A percentile compares a stretch with the other conserved stretches of the same genome.
Conservation (phyloP, 2,329 filamentous ascomycete genomes). For the Cercospora sp. region DNA sequence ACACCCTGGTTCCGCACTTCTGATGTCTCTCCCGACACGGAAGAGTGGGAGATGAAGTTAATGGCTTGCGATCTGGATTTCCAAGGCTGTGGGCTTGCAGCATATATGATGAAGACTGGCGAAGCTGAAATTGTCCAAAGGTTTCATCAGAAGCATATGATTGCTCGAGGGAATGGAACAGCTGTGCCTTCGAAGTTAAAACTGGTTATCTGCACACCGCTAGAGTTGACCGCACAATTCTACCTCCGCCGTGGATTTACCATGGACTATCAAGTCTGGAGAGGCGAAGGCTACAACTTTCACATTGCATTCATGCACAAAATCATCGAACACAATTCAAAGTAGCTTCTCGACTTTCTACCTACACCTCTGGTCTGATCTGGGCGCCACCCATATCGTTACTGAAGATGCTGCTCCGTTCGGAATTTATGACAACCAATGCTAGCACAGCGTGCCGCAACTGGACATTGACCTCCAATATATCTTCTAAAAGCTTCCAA, state of each 20-base stretch:
- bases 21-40: constrained; percentile 11
- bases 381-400: neutral
- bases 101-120: constrained; percentile 17
- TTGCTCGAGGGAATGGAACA: neutral
- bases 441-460: neutral
- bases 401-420: neutral
- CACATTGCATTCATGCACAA: constrained; percentile 23
- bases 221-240: constrained; percentile 20
- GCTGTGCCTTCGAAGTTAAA: constrained; percentile 7
- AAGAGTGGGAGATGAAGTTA: constrained; percentile 25
- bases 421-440: neutral
- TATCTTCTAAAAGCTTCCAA: neutral
- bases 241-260: constrained; percentile 21
- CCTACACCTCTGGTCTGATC: neutral
- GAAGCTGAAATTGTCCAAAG: constrained; percentile 13
- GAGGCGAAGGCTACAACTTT: constrained; percentile 22
- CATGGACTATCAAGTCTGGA: constrained; percentile 19
- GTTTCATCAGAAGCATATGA: constrained; percentile 2
- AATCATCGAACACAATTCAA: constrained; percentile 1
- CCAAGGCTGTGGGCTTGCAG: constrained; percentile 21
- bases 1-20: constrained; percentile 15
- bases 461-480: neutral
- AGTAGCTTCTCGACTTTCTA: neutral
- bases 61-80: constrained; percentile 13
- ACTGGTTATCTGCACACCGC: constrained; percentile 19